These are phyloP conservation scores for Starmerella vaccinii DNA, from an alignment of 805 yeast genomes.

Conservation along the genomic window DNA sequence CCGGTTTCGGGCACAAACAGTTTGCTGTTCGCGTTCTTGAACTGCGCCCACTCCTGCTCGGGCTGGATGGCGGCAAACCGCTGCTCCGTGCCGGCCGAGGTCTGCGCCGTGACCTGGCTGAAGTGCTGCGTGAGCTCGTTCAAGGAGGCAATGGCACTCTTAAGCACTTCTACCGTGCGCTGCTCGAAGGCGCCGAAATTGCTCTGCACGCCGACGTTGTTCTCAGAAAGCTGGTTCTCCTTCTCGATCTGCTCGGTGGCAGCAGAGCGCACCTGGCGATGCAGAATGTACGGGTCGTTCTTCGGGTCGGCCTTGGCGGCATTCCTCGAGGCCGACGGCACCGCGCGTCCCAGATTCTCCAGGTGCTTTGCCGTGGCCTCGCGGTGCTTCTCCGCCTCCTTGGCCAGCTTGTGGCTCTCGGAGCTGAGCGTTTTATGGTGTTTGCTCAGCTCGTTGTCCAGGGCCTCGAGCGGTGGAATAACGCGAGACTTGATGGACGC, in stretches of 20 bases:
- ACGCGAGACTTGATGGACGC: constrained; percentile 32
- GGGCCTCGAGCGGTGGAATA: constrained; percentile 37
- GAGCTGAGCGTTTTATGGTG: constrained; percentile 36
- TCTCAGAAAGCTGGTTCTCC: constrained; percentile 40
- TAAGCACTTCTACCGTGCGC: constrained; percentile 37
- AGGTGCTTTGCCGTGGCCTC: constrained; percentile 33
- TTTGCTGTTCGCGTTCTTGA: constrained; percentile 30
- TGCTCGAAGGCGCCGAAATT: constrained; percentile 36
- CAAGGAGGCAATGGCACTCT: constrained; percentile 33
- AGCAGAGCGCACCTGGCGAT: constrained; percentile 32
- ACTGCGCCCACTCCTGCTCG: constrained; percentile 39
- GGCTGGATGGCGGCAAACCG: constrained; percentile 32
- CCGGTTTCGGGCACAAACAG: constrained; percentile 30
- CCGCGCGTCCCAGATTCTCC: constrained; percentile 28
- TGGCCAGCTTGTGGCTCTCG: constrained; percentile 30
- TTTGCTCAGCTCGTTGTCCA: constrained; percentile 34
- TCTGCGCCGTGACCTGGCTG: constrained; percentile 26
- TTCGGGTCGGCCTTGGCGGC: constrained; percentile 31
- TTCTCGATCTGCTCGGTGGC: constrained; percentile 37
- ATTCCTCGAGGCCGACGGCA: constrained; percentile 25
- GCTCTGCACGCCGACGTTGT: constrained; percentile 35
- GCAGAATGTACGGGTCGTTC: constrained; percentile 40
- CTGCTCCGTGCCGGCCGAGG: constrained; percentile 28
- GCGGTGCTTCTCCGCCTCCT: constrained; percentile 34
- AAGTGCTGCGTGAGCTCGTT: constrained; percentile 28